Base-by-base conservation (phyloP, 1,284 basidiomycete genomes). In the Ceratobasidium sp. region DNA sequence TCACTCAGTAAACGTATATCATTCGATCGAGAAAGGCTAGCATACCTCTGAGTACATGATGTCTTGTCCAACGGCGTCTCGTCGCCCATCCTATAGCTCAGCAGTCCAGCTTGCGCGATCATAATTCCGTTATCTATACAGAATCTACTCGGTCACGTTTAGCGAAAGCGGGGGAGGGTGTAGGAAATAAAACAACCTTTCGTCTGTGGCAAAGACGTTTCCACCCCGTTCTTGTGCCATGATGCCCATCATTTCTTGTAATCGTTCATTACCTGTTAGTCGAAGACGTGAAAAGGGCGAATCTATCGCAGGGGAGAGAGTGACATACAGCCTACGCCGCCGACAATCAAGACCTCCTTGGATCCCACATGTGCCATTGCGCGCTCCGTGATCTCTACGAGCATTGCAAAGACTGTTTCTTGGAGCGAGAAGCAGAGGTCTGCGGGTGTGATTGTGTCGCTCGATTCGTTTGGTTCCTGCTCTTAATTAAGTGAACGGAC, bases 121-220 rank as follows among this genome's bases (percentile, higher is more conserved):
- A 99, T 99, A 83, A 99, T 97, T 2, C 98, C 98, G 83, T 99
- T 99, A 86, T 99, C 98, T 80, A 99, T 99, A 85, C 97, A 99
- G 86, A 98, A 99, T 77, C 97, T 97, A 6, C 75, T 20, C 10
- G n/a, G 63, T 49, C 58, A n/a, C 18, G 44, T 18, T 46, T 3
- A 53, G 23, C 26, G 46, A 39, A 20, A 66, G 46, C 20, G 39
- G 2, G 42, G 15, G 15, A 23, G 12, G 49, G n/a, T 23, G 26
- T 63, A 72, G 6, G 7, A 42, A 33, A 26, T 28, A 33, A 55
- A 4, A 81, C 88, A 78, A 95, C 96, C 96, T 90, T 86, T 99
- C 97, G 85, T 99, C 98, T 0, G 96, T 99, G 0, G 97, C 96
- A 85, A 98, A 99, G 9, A 99, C 93, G 69, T 90, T 90, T 0